phyloP scores from a whole-genome alignment of 2,329 filamentous ascomycete species.

The Coniochaeta pulveracea region DNA sequence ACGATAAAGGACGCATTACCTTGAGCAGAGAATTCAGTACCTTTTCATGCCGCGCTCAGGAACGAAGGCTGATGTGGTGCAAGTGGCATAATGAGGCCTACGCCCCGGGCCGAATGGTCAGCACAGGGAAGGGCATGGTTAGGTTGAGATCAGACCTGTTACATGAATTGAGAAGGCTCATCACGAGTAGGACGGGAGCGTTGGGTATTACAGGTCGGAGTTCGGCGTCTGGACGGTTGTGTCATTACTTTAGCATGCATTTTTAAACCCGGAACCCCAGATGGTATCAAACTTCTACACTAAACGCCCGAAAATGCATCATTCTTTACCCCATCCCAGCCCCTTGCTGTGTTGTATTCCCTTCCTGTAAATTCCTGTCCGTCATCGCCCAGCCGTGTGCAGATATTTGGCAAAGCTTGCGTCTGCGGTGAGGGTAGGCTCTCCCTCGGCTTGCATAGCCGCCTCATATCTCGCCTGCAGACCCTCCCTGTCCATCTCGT shows the following conservation, averaged over 20 bases:
- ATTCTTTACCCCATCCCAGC: no score
- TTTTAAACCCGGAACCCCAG: slow-evolving; percentile 3
- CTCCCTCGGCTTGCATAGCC: slow-evolving; percentile 53
- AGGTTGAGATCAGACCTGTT: not conserved
- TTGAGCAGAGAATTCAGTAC: no score
- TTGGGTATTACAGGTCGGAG: not conserved
- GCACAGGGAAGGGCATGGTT: no score
- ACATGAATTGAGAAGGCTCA: no score
- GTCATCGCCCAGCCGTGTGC: slow-evolving; percentile 27
- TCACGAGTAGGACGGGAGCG: no score
- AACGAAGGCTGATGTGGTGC: no score
- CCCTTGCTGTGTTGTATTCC: no score
- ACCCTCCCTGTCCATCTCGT: slow-evolving; percentile 51
- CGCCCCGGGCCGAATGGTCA: no score
- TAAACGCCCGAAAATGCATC: slow-evolving; percentile 4
- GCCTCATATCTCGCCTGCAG: slow-evolving; percentile 68
- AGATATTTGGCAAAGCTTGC: slow-evolving; percentile 54
- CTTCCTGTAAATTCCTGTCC: no score
- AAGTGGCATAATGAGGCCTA: no score
- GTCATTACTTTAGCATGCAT: not conserved
- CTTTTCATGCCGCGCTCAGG: no score
- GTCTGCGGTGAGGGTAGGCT: slow-evolving; percentile 37
- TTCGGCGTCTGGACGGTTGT: slow-evolving; percentile 2
- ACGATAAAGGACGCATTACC: no score
- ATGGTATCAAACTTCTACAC: slow-evolving; percentile 5